Evolutionary conservation across 108 stramenopile genomes (phyloP), one percentile per base, ranked within the genome.

Genomic region (Heterococcus sp.): DNA sequence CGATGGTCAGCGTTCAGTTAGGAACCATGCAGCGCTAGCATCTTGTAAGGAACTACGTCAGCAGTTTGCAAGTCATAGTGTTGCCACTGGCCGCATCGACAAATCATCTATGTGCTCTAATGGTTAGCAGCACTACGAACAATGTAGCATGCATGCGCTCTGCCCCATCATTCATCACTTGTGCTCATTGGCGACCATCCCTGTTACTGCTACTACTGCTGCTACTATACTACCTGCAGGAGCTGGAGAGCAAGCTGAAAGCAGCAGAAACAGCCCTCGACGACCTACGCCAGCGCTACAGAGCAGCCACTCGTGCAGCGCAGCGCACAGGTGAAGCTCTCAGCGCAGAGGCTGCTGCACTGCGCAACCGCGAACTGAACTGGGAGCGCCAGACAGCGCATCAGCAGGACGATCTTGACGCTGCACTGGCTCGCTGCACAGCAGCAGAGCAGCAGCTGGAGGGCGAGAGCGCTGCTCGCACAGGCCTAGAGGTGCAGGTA

Each of bases 401-500:
- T 21, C 8, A 21, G 14, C 14, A 58, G 46, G 46, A 8, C 46
- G 46, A 58, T 21, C 14, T 21, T 58, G 46, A 8, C 46, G 46
- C 46, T n/a, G n/a, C 46, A 58, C 14, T 8, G 8, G 46, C 46
- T 8, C 46, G 21, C 8, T 21, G 46, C 8, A 21, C 46, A 58
- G 46, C 46, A 58, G 46, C 46, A 58, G 69, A 78, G 65, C 69
- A 32, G 1, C 37, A 58, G 3, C 46, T 37, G 14, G 76, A 78
- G 69, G 76, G 63, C 27, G 76, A 78, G 46, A 70, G 37, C 30
- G 68, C 68, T 46, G 76, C 68, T 69, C 69, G 76, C 0, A 3
- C 46, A 1, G 69, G 69, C 8, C 69, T 78, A 36, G 69, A 78
- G 32, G 69, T 35, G 26, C 69, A 78, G 69, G 65, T 78, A 4